phyloP scores from a whole-genome alignment of 108 stramenopile species.

The Stephanodiscus triporus region DNA sequence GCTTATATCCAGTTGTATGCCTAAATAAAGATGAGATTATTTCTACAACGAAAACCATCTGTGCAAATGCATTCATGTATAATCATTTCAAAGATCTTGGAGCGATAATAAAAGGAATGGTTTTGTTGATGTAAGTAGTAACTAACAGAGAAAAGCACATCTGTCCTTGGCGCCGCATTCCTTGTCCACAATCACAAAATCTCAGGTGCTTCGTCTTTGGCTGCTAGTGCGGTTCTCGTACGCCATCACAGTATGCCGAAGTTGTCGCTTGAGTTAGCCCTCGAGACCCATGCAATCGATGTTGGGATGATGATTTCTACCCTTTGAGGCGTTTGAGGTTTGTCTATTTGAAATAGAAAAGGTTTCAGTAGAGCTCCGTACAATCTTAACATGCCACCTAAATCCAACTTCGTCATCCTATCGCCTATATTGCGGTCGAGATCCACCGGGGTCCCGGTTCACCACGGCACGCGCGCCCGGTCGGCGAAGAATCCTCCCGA shows the following conservation, averaged over 20 bases:
- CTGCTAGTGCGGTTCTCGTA: slow-evolving; percentile 5
- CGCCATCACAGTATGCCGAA: not conserved
- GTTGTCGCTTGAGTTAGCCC: slow-evolving; percentile 2
- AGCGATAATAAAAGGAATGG: no score
- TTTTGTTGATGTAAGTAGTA: no score
- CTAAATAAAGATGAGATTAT: no score
- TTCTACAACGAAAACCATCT: no score
- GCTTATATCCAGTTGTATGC: no score
- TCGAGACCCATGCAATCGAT: not conserved
- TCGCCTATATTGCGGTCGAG: not conserved
- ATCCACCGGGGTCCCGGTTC: not conserved
- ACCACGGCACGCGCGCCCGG: not conserved
- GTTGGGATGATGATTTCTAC: not conserved
- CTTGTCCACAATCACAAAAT: not conserved
- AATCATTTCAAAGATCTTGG: no score
- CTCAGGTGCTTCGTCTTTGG: slow-evolving; percentile 14
- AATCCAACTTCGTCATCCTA: not conserved
- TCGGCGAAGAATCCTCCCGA: not conserved
- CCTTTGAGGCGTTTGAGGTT: not conserved
- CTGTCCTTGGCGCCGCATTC: not conserved
- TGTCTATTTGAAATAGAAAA: not conserved
- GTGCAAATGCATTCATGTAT: no score
- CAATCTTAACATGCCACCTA: not conserved
- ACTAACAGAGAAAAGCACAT: no score
- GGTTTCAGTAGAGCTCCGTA: no score